Conservation (phyloP, 768 basidiomycete genomes). For the Russula compacta region DNA sequence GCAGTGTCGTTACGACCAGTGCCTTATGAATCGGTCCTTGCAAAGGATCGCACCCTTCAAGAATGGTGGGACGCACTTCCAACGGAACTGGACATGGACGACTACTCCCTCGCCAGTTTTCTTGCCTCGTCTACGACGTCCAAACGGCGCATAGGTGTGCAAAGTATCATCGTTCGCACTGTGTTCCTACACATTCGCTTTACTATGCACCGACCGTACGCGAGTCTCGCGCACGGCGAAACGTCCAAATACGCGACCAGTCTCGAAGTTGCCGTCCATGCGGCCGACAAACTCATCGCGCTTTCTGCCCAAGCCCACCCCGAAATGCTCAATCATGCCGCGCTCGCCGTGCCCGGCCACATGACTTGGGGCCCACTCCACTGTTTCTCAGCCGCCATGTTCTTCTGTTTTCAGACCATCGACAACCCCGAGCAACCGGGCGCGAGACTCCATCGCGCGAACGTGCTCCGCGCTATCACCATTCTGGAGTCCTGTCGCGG, state of each 20-base stretch:
- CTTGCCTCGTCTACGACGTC: conserved; percentile 47
- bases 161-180: conserved; percentile 63
- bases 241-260: conserved; percentile 1
- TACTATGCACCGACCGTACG: conserved; percentile 67
- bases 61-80: conserved; percentile 70
- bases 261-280: conserved; percentile 60
- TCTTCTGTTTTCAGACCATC: conserved; percentile 75
- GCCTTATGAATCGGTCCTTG: conserved; percentile 56
- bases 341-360: conserved; percentile 63
- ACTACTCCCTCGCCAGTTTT: conserved; percentile 56
- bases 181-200: conserved; percentile 72
- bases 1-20: conserved; percentile 61
- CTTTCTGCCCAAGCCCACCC: conserved; percentile 63
- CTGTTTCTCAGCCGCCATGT: conserved; percentile 73
- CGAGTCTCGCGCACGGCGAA: conserved; percentile 29
- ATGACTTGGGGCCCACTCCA: conserved; percentile 74
- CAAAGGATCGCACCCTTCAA: conserved; percentile 54
- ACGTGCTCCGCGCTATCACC: conserved; percentile 54
- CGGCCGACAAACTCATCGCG: conserved; percentile 32
- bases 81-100: conserved; percentile 59
- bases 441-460: conserved; percentile 56
- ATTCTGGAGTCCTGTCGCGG: conserved; percentile 53
- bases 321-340: conserved; percentile 55
- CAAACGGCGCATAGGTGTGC: conserved; percentile 54
- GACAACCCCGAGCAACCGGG: conserved; percentile 67